A percentile compares a stretch with the other conserved stretches of the same genome.
phyloP scores from a whole-genome alignment of 257 asterid genomes.

The Schizonepeta tenuifolia region DNA sequence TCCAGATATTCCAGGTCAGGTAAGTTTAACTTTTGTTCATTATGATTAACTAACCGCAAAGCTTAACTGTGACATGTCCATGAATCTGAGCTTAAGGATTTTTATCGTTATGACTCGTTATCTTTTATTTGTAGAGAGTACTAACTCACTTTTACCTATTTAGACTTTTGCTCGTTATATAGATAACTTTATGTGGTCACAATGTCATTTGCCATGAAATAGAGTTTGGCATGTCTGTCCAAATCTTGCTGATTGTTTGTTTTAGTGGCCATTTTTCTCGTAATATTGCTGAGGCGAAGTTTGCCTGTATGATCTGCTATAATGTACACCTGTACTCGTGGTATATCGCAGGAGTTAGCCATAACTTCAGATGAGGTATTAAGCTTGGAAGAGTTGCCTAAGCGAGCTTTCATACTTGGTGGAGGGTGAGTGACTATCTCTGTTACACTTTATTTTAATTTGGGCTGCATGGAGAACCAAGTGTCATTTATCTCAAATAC shows the following conservation, averaged over 20 bases:
- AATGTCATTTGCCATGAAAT: neutral
- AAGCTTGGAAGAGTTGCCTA: slow-evolving; percentile 96
- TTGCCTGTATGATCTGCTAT: slow-evolving; percentile 15
- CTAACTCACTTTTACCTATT: neutral
- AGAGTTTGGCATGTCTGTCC: too few relatives aligned
- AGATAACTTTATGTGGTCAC: neutral
- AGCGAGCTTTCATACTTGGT: slow-evolving; percentile 82
- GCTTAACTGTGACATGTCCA: neutral
- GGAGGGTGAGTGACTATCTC: slow-evolving; percentile 79
- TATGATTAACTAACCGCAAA: neutral
- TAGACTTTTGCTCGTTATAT: neutral
- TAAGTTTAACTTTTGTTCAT: slow-evolving; percentile 33
- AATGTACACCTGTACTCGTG: slow-evolving; percentile 11
- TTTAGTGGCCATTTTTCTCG: neutral
- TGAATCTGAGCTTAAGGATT: neutral
- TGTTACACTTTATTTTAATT: slow-evolving; percentile 16
- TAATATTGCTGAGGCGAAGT: neutral
- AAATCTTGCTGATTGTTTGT: neutral
- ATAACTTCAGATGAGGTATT: slow-evolving; percentile 97
- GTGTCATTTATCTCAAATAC: slow-evolving; percentile 15
- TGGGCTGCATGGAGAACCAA: slow-evolving; percentile 23
- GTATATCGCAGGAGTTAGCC: slow-evolving; percentile 67
- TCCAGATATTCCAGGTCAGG: slow-evolving; percentile 87
- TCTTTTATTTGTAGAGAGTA: neutral
- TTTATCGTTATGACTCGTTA: neutral